phyloP scores from a whole-genome alignment of 2,329 filamentous ascomycete genomes.

The Penicillium sp. region DNA sequence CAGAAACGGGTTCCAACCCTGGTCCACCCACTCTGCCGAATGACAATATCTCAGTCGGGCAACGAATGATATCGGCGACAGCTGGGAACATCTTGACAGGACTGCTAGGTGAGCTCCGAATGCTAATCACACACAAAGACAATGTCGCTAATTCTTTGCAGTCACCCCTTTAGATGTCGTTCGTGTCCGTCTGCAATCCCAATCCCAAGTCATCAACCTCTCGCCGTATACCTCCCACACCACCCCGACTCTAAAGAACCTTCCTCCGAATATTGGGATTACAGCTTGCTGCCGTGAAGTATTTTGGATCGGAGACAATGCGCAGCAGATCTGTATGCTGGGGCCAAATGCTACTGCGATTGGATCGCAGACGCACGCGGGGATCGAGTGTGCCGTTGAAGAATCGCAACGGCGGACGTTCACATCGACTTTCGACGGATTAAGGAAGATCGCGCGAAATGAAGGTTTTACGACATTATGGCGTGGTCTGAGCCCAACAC shows the following conservation, averaged over 20 bases:
- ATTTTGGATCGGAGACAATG: conserved; percentile 87
- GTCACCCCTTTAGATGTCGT: conserved; percentile 97
- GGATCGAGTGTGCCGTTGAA: conserved; percentile 76
- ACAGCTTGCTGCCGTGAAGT: conserved; percentile 95
- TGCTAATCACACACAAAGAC: background rate
- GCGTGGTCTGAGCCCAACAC: conserved; percentile 88
- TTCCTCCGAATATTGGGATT: conserved; percentile 81
- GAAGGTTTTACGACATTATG: conserved; percentile 84
- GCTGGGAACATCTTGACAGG: conserved; percentile 87
- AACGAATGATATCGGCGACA: conserved; percentile 94
- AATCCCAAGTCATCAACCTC: conserved; percentile 55
- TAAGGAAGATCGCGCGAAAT: conserved; percentile 90
- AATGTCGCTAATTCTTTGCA: conserved; percentile 34
- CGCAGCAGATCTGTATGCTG: conserved; percentile 76
- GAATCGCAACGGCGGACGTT: conserved; percentile 78
- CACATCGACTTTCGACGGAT: conserved; percentile 83
- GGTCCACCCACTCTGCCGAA: conserved; percentile 15
- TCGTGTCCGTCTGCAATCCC: conserved; percentile 87
- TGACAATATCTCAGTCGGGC: conserved; percentile 66
- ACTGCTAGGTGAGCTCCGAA: conserved; percentile 63
- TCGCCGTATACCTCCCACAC: conserved; percentile 53
- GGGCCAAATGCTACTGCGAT: conserved; percentile 41
- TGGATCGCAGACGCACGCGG: conserved; percentile 42
- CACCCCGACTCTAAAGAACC: conserved; percentile 55
- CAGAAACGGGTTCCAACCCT: conserved; percentile 24